Evolutionary conservation across 129 eudicot genomes (phyloP), one percentile per base, ranked within the genome.

Genomic region (Artemisia tridentata): DNA sequence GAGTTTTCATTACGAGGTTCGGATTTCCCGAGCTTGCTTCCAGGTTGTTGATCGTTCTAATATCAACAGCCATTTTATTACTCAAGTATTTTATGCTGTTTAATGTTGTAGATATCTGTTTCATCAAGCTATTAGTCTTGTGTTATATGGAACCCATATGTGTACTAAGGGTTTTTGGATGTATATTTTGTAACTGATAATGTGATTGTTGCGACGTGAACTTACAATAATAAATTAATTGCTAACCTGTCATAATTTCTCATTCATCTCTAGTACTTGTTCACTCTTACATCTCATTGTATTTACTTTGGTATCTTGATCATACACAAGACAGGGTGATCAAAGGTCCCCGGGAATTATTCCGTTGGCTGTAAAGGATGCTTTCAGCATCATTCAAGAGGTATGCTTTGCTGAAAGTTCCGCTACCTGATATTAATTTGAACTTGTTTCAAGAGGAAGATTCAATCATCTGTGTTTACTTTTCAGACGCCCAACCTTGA

Each of bases 281-380:
- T 55, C 72, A 54, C 47, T 31, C 57, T 57, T 68, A 31, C 64
- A 72, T 57, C 19, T 27, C 67, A 11, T 51, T 72, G 61, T 72
- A 57, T 62, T 63, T 25, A 57, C 21, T 66, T 19, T 80, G 87
- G 53, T 73, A 74, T 77, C 45, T 75, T 80, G 56, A 63, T 77
- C 47, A 68, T 67, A 43, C 69, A 67, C 78, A 67, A 51, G 41
- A 65, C 84, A 93, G 99, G 99, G 99, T 75, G 97, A 93, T 82
- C 99, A 93, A 78, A 87, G 99, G 83, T 93, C 99, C 53, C 99
- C 99, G 15, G 99, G 99, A 64, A 88, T 93, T 63, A 93, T 93
- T 49, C 99, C 99, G 13, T 82, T 93, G 82, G 97, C 99, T 71
- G 96, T 93, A 56, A 93, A 93, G 86, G 99, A 93, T 83, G 95